Percentiles rank a stretch among this genome's conserved stretches.
phyloP scores from a whole-genome alignment of 1,139 yeast species.

The Pichia sp. region DNA sequence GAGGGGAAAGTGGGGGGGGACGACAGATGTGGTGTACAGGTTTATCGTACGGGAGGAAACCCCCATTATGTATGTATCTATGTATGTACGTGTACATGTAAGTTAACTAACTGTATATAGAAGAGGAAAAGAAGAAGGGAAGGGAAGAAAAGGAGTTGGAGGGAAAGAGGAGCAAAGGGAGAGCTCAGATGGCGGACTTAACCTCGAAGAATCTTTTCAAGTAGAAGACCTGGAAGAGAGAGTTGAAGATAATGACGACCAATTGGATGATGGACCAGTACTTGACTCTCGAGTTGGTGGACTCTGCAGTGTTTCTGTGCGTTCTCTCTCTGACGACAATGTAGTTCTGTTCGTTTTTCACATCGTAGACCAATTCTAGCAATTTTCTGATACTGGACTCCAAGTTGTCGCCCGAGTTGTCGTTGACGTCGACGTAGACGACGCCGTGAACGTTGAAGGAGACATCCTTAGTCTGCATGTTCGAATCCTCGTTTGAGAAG shows the following conservation, averaged over 20 bases:
- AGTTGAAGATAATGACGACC: slow-evolving; percentile 77
- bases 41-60: background rate
- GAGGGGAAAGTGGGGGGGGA: background rate
- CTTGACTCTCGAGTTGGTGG: slow-evolving; percentile 93
- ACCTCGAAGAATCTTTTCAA: slow-evolving; percentile 95
- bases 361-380: slow-evolving; percentile 73
- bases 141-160: too few relatives aligned
- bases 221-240: slow-evolving; percentile 89
- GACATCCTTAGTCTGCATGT: slow-evolving; percentile 77
- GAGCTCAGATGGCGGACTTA: slow-evolving; percentile 68
- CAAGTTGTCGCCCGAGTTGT: slow-evolving; percentile 74
- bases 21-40: slow-evolving; percentile 1
- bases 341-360: slow-evolving; percentile 88
- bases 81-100: background rate
- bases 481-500: slow-evolving; percentile 79
- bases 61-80: too few relatives aligned
- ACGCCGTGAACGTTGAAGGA: slow-evolving; percentile 95
- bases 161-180: background rate
- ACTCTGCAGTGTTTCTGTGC: slow-evolving; percentile 97
- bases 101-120: background rate
- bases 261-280: slow-evolving; percentile 97
- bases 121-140: background rate
- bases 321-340: slow-evolving; percentile 95
- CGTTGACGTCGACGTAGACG: slow-evolving; percentile 79
- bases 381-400: slow-evolving; percentile 81